Conservation (phyloP, 2,329 filamentous ascomycete genomes). For the Neocucurbitaria cava region DNA sequence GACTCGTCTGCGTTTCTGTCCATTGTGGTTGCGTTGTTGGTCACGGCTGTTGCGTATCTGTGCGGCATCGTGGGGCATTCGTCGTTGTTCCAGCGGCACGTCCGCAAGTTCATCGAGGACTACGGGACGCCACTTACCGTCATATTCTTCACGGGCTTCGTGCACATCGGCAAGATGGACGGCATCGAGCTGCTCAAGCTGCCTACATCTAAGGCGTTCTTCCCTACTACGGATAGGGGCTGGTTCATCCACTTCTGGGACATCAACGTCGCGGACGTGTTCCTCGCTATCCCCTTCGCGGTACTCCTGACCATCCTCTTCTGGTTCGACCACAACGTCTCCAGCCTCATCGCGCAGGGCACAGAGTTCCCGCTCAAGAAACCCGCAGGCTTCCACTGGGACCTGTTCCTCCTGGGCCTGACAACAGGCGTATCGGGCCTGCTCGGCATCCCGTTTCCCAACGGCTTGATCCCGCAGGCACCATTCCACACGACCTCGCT, state of each 20-base stretch:
- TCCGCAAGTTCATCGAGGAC: slow-evolving; percentile 85
- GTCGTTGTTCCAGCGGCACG: slow-evolving; percentile 74
- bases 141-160: slow-evolving; percentile 88
- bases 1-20: slow-evolving; percentile 77
- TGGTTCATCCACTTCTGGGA: slow-evolving; percentile 89
- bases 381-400: slow-evolving; percentile 67
- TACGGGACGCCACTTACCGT: slow-evolving; percentile 75
- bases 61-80: slow-evolving; percentile 75
- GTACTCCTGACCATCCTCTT: slow-evolving; percentile 83
- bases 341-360: slow-evolving; percentile 63
- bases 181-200: slow-evolving; percentile 72
- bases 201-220: slow-evolving; percentile 79
- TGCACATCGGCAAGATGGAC: slow-evolving; percentile 84
- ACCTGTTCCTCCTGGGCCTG: slow-evolving; percentile 64
- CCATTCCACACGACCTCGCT: slow-evolving; percentile 66
- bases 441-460: slow-evolving; percentile 64
- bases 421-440: slow-evolving; percentile 63
- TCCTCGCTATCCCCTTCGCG: slow-evolving; percentile 87
- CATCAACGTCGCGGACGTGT: slow-evolving; percentile 73
- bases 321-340: slow-evolving; percentile 84
- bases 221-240: slow-evolving; percentile 72
- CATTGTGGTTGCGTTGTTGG: slow-evolving; percentile 76
- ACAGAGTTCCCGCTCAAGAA: slow-evolving; percentile 64
- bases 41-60: slow-evolving; percentile 77
- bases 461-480: slow-evolving; percentile 66